Base-by-base conservation (phyloP, 768 basidiomycete genomes). In the Cystobasidium onofrii region DNA sequence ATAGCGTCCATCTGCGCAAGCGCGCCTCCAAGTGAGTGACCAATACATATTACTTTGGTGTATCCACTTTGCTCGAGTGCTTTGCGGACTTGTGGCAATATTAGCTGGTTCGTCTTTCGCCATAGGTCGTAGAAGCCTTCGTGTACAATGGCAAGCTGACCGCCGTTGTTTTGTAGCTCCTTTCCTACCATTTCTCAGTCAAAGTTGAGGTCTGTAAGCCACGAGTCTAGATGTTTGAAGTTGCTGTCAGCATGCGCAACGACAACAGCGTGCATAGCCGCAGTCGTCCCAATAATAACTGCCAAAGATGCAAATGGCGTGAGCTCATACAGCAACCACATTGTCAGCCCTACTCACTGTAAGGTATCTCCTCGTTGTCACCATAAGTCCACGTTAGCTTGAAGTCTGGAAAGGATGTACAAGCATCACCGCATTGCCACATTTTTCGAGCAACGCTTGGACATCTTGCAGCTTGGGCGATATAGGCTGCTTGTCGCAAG, bases 1-100 rank as follows among this genome's bases (percentile, higher is more conserved):
- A 63, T 39, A 6, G 61, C 61, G n/a, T 63, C 61, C 27, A 63
- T 31, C 61, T 63, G 61, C 15, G 61, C 61, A n/a, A 63, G n/a
- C n/a, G 61, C 25, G n/a, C 25, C 61, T 7, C 61, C 61, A 6
- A 63, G 61, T 20, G 61, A 63, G n/a, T 63, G 61, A 10, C 61
- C 61, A 27, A 34, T 39, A 27, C 61, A 63, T 4, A 63, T 20
- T 9, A 63, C 61, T n/a, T 63, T 25, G 7, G 20, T 39, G 13
- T 63, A 39, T 27, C 29, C 29, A n/a, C 6, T 20, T n/a, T 63
- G 27, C 7, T 63, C 31, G n/a, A 63, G 61, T 9, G 61, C 61
- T n/a, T 13, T 39, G 7, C 33, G 20, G 61, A 63, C 61, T 39
- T 63, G 61, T 27, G 18, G 20, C 10, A 27, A 39, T 31, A 27